Conservation (phyloP, 345 rosid species). For the Corchorus olitorius region DNA sequence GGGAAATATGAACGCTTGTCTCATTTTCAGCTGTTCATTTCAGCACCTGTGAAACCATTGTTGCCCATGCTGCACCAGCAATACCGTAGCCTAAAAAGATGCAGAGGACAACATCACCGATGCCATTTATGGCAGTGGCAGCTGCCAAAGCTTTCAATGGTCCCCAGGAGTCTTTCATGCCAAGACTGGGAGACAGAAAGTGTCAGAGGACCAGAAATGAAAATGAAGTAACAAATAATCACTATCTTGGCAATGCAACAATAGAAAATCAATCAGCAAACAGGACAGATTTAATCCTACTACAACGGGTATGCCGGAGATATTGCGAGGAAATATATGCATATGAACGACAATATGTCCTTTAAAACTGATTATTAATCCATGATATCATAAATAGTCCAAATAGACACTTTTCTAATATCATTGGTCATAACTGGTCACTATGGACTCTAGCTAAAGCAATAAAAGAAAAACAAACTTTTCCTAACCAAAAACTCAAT, state of each 20-base stretch:
- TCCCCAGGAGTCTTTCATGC: constrained; percentile 96
- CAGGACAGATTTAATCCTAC: background rate
- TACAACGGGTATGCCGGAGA: background rate
- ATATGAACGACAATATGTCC: background rate
- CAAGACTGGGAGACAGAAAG: constrained; percentile 58
- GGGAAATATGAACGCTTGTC: background rate
- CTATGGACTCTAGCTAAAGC: background rate
- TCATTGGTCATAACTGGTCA: background rate
- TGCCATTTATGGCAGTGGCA: constrained; percentile 72
- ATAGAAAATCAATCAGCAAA: background rate
- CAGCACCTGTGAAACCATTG: constrained; percentile 80
- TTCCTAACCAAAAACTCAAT: background rate
- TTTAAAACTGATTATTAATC: background rate
- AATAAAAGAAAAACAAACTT: background rate
- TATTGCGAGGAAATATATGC: background rate
- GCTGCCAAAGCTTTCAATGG: constrained; percentile 91
- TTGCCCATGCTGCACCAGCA: constrained; percentile 97
- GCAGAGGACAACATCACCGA: constrained; percentile 81
- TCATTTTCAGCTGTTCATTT: background rate
- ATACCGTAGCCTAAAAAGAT: constrained; percentile 77
- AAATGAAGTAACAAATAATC: constrained; percentile 8
- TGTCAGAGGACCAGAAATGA: background rate
- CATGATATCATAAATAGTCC: background rate
- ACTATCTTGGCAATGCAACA: background rate
- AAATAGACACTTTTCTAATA: background rate